Evolutionary conservation across 169 alveolate genomes (phyloP), one percentile per base, ranked within the genome.

Genomic region (Plasmodium relictum): DNA sequence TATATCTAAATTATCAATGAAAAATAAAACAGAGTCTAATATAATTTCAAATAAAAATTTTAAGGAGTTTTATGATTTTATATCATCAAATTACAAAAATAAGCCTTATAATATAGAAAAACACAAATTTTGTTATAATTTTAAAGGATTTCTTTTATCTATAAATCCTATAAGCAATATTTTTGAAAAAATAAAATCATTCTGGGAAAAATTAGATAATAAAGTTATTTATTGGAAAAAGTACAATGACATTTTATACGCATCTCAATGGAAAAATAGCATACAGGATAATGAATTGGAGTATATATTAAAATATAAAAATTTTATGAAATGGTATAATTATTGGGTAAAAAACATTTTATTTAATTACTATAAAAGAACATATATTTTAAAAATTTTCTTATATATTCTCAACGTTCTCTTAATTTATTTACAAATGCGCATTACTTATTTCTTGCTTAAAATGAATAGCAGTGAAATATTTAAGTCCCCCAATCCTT

Each of bases 241-340:
- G 7, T 83, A 83, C 42, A 83, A 83, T 37, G 58, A 83, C 8
- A 18, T 73, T 16, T 52, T 83, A n/a, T 39, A 69, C 52, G 39
- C 72, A 54, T 69, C 91, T 18, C 73, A 83, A 48, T 83, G 91
- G 91, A 58, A 71, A 22, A 37, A 52, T 20, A 66, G 16, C 37
- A 83, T 70, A 44, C 62, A 59, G 9, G 85, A 83, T 62, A 83
- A 61, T 61, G 91, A 83, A 61, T 16, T 83, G 50, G 85, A 83
- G 18, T 66, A 83, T 61, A 83, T 83, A 54, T 31, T 83, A 69
- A 83, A 83, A 18, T 83, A 83, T 70, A 83, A 69, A 10, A 83
- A 39, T 61, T 83, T 83, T 42, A 83, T 48, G 31, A 70, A 58
- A 31, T 83, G 91, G 91, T 83, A 83, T 62, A 42, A 45, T 56